Evolutionary conservation across 139 green algal species (phyloP), one percentile per base, ranked within the genome.

Genomic region (Chlorella sp.): DNA sequence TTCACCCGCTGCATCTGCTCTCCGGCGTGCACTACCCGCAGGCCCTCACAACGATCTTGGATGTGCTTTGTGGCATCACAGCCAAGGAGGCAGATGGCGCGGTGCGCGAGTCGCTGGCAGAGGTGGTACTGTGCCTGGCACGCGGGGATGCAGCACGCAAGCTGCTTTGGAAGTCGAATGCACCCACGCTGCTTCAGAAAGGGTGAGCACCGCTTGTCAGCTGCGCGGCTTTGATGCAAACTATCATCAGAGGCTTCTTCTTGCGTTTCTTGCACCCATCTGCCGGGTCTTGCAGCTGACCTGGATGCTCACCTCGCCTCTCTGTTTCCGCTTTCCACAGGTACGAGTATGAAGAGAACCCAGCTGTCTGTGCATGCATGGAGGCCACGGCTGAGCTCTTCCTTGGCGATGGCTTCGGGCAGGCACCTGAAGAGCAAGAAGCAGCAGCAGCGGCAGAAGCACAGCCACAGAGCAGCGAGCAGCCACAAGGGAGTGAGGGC

Each of bases 321-420:
- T 21, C 21, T 1, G 2, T 37, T 28, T n/a, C 0, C 57, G 42
- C 34, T 60, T 1, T 88, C 30, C 48, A 16, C 93, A 96, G 94
- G 26, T 97, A 97, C 69, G 95, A 96, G 86, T 68, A 90, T 37
- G 95, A 97, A 81, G 92, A 96, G 81, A 78, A 94, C 48, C 88
- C 80, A 0, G 94, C 86, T 1, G 93, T 96, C 34, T 97, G 95
- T 57, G 71, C 90, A 15, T 91, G 91, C 64, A 97, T 97, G 94
- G 95, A 97, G 87, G 68, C 86, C 11, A 93, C 93, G 28, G 95
- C 95, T 19, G 73, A 92, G 71, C 66, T 95, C 0, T 96, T 96
- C 81, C 60, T 94, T 30, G 32, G 89, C 61, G 87, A 93, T 39
- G 90, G 87, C 48, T 78, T 93, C 22, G 66, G 89, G 69, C 69